These are phyloP conservation scores for Peronospora destructor DNA, from an alignment of 352 stramenopile genomes.

Conservation along the genomic window DNA sequence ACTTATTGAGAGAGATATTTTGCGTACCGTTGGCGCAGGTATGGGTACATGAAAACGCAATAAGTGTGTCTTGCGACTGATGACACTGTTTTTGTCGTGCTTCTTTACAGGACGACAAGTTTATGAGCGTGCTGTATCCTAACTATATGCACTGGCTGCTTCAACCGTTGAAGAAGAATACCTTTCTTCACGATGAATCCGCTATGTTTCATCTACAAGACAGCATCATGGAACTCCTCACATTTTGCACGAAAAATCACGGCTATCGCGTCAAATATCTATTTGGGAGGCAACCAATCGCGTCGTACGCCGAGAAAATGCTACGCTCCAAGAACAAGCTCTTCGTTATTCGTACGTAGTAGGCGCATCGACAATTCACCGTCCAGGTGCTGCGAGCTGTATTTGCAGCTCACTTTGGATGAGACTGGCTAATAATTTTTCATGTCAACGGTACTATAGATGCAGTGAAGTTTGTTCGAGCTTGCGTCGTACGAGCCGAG, in stretches of 20 bases:
- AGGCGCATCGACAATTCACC: slow-evolving; percentile 11
- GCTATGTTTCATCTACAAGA: slow-evolving; percentile 72
- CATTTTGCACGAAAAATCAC: slow-evolving; percentile 80
- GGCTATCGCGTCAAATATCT: slow-evolving; percentile 85
- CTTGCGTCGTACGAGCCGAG: slow-evolving; percentile 65
- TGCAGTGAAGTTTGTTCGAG: slow-evolving; percentile 69
- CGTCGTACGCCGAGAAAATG: slow-evolving; percentile 66
- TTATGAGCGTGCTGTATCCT: slow-evolving; percentile 78
- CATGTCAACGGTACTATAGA: slow-evolving; percentile 28
- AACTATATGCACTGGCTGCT: slow-evolving; percentile 86
- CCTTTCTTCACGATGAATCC: slow-evolving; percentile 32
- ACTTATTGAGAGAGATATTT: slow-evolving; percentile 67
- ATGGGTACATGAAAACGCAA: slow-evolving; percentile 6
- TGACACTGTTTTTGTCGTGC: not conserved
- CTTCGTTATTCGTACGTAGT: slow-evolving; percentile 68
- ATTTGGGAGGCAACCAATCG: slow-evolving; percentile 72
- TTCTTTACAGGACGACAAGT: slow-evolving; percentile 70
- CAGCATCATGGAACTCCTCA: slow-evolving; percentile 79
- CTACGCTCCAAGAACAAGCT: slow-evolving; percentile 78
- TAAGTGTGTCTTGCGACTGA: not conserved
- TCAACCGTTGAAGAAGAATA: slow-evolving; percentile 66
- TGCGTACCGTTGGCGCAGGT: slow-evolving; percentile 60
- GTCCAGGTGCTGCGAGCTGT: slow-evolving; percentile 20
- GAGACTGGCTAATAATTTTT: not conserved
- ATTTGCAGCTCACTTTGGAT: not conserved